Conservation (phyloP, 2,329 filamentous ascomycete species). For the Ceratocystis huliohia region DNA sequence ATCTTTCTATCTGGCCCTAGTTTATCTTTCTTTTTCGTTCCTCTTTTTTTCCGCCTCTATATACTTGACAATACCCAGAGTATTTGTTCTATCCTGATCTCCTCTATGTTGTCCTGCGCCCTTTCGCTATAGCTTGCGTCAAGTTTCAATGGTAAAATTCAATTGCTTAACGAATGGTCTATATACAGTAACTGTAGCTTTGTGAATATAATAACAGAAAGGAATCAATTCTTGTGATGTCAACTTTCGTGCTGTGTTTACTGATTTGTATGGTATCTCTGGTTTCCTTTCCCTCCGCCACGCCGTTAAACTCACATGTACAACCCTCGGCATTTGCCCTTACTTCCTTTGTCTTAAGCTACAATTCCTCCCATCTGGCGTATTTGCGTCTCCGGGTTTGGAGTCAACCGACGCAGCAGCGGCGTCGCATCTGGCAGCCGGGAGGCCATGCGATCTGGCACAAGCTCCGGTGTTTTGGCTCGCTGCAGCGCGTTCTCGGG, state of each 20-base stretch:
- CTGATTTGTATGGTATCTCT: neutral
- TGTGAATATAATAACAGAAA: neutral
- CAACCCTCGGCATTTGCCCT: neutral
- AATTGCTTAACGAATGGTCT: slow-evolving; percentile 9
- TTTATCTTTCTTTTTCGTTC: slow-evolving; percentile 16
- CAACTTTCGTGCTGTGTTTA: neutral
- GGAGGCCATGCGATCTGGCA: slow-evolving; percentile 51
- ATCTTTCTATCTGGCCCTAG: neutral
- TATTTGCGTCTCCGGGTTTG: slow-evolving; percentile 36
- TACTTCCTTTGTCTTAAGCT: slow-evolving; percentile 21
- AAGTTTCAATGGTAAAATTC: neutral
- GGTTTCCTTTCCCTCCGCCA: neutral
- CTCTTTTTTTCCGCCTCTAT: slow-evolving; percentile 6
- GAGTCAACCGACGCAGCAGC: slow-evolving; percentile 34
- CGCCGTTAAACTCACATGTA: too few species aligned
- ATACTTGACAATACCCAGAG: slow-evolving; percentile 1
- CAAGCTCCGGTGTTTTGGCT: slow-evolving; percentile 45
- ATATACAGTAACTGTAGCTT: slow-evolving; percentile 7
- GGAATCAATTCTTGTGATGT: too few species aligned
- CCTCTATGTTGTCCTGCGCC: neutral
- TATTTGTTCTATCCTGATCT: neutral
- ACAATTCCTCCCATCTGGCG: slow-evolving; percentile 25
- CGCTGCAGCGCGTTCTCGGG: slow-evolving; percentile 35
- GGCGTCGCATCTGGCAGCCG: slow-evolving; percentile 39
- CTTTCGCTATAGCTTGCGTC: neutral